Percentiles rank a stretch among this genome's conserved stretches.
Evolutionary conservation across 2,329 filamentous ascomycete species (phyloP).

Genomic region (Zelopaecilomyces penicillatus): DNA sequence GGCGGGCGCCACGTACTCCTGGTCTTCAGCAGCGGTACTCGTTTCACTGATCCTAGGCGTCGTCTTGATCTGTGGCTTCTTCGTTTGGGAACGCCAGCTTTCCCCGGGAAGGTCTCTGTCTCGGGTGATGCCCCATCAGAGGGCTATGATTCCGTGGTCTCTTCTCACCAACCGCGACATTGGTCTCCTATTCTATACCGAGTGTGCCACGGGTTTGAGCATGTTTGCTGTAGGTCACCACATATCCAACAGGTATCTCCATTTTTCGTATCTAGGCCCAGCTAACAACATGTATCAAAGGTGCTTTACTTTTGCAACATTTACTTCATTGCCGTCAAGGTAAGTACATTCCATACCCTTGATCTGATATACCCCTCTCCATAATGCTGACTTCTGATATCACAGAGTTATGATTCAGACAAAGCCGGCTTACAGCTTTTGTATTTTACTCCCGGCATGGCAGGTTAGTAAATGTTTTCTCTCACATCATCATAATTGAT

Average conservation of each 20-base stretch:
- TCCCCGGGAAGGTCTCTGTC: conserved; percentile 38
- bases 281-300: conserved; percentile 9
- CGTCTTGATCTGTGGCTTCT: conserved; percentile 31
- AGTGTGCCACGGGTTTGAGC: conserved; percentile 50
- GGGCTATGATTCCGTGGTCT: conserved; percentile 56
- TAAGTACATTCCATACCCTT: conserved; percentile 6
- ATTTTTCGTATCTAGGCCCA: too few relatives aligned
- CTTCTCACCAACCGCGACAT: conserved; percentile 51
- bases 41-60: conserved; percentile 38
- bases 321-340: conserved; percentile 55
- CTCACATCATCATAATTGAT: conserved; percentile 10
- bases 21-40: conserved; percentile 41
- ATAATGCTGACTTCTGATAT: background rate
- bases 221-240: conserved; percentile 34
- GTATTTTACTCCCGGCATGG: conserved; percentile 57
- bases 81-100: conserved; percentile 47
- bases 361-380: background rate
- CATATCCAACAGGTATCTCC: too few relatives aligned
- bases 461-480: conserved; percentile 25
- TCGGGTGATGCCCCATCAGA: conserved; percentile 42
- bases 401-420: conserved; percentile 38
- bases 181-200: conserved; percentile 52
- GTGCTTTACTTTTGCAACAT: conserved; percentile 62
- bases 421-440: conserved; percentile 49
- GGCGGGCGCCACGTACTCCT: conserved; percentile 45